Percentiles rank a stretch among this genome's conserved stretches.
Conservation (phyloP, 345 rosid genomes). For the Cardamine occulta region DNA sequence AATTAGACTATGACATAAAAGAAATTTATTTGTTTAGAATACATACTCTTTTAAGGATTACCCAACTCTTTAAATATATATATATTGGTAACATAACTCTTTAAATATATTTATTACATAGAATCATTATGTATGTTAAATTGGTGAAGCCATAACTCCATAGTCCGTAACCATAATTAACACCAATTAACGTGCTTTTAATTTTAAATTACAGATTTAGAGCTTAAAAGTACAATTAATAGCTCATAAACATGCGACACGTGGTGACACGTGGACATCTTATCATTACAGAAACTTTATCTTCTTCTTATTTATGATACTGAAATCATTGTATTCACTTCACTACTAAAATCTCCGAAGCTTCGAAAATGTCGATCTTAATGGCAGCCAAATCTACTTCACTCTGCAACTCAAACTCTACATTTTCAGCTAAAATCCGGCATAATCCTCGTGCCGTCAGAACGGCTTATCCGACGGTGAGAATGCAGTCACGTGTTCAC, state of each 20-base stretch:
- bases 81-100: too few species aligned
- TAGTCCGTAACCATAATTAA: neutral
- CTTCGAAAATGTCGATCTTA: constrained; percentile 34
- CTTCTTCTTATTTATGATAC: constrained; percentile 14
- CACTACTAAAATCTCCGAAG: neutral
- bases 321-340: neutral
- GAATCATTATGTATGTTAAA: neutral
- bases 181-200: constrained; percentile 27
- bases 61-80: too few species aligned
- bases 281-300: neutral
- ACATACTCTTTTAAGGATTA: neutral
- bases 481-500: constrained; percentile 55
- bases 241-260: constrained; percentile 4
- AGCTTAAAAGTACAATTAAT: neutral
- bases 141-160: neutral
- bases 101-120: too few species aligned
- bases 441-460: constrained; percentile 25
- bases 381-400: constrained; percentile 38
- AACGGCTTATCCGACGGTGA: constrained; percentile 45
- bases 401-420: constrained; percentile 15
- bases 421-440: constrained; percentile 2
- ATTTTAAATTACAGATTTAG: neutral
- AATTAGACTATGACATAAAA: too few species aligned
- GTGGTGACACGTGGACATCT: constrained; percentile 30
- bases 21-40: neutral